These are phyloP conservation scores for Trichomonascaceae sp. DNA, from an alignment of 1,139 yeast genomes.

Conservation along the genomic window DNA sequence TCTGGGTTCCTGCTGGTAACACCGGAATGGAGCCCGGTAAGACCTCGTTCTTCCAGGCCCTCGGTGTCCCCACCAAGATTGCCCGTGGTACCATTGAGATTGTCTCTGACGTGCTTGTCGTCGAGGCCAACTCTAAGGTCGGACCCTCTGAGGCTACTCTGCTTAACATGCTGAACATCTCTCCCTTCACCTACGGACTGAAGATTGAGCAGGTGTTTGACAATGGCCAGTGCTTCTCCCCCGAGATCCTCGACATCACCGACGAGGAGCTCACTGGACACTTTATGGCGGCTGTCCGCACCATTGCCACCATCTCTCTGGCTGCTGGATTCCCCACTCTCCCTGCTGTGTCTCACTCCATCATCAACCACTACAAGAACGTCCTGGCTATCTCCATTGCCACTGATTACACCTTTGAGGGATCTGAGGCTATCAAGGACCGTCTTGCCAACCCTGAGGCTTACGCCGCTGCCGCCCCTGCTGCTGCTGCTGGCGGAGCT, in stretches of 20 bases:
- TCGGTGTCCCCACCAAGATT: constrained; percentile 99
- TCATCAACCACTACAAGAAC: constrained; percentile 99
- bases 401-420: constrained; percentile 98
- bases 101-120: constrained; percentile 94
- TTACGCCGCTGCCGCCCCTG: constrained; percentile 96
- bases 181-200: constrained; percentile 99
- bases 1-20: constrained; percentile 98
- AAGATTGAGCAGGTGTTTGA: constrained; percentile 93
- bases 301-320: constrained; percentile 92
- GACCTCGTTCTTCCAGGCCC: constrained; percentile 99
- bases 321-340: constrained; percentile 99
- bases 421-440: constrained; percentile 98
- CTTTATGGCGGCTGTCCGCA: constrained; percentile 84
- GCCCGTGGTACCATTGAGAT: constrained; percentile 99
- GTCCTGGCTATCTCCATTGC: constrained; percentile 95
- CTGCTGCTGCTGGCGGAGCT: constrained; percentile 56
- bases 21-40: constrained; percentile 99
- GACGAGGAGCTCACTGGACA: constrained; percentile 90
- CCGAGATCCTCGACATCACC: constrained; percentile 94
- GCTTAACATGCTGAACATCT: constrained; percentile 98
- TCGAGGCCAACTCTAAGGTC: constrained; percentile 70
- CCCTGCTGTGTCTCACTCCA: constrained; percentile 98
- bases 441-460: constrained; percentile 99
- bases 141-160: constrained; percentile 99
- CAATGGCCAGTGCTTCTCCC: constrained; percentile 96